Percentiles rank a stretch among this genome's conserved stretches.
Evolutionary conservation across 2,329 filamentous ascomycete genomes (phyloP).

Genomic region (Pseudogymnoascus sp.): DNA sequence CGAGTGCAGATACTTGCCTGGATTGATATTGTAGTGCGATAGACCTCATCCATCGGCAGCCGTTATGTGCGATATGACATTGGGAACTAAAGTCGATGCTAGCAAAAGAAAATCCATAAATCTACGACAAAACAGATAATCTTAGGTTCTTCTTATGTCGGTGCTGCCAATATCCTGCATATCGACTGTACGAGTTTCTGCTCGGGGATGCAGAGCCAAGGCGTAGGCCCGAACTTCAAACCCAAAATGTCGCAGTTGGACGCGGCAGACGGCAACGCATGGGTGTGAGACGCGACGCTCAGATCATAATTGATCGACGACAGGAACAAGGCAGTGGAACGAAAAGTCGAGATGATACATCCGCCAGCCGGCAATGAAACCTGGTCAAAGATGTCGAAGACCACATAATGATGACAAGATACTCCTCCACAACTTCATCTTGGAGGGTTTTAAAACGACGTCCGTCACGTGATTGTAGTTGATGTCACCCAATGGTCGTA

Average conservation of each 20-base stretch:
- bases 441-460: background rate
- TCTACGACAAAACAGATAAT: background rate
- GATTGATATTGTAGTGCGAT: background rate
- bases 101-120: background rate
- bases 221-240: slow-evolving; percentile 2
- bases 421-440: background rate
- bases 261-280: background rate
- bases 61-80: background rate
- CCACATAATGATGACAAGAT: background rate
- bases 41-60: background rate
- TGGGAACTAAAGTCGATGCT: background rate
- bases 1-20: background rate
- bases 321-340: slow-evolving; percentile 3
- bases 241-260: background rate
- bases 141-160: background rate
- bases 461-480: background rate
- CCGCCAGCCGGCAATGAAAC: background rate
- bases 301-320: slow-evolving; percentile 1
- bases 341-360: slow-evolving; percentile 6
- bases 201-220: background rate
- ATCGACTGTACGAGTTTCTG: background rate
- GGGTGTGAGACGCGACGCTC: slow-evolving; percentile 4
- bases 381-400: background rate
- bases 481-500: background rate
- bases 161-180: background rate